Percentiles rank a stretch among this genome's conserved stretches.
These are phyloP conservation scores for Blastocladiella britannica DNA, from an alignment of 192 early-diverging fungal genomes.

Conservation along the genomic window DNA sequence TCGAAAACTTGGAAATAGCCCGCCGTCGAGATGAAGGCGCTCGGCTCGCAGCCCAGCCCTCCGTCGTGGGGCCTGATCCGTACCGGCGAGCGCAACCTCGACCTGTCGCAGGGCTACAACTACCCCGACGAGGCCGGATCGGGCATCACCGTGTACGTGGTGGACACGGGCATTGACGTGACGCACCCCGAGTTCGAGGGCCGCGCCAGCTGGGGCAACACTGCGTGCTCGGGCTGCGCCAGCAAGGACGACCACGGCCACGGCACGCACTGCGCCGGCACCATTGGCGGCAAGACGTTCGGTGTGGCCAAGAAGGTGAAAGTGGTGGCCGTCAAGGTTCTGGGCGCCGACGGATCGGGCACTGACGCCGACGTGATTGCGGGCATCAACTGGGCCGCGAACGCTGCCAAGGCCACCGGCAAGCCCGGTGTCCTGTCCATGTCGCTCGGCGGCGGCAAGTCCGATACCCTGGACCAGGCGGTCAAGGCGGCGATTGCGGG, in stretches of 20 bases:
- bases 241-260: background rate
- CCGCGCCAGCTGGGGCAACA: constrained; percentile 37
- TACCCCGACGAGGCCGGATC: background rate
- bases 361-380: constrained; percentile 17
- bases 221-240: background rate
- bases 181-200: constrained; percentile 49
- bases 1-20: no score
- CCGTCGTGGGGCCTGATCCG: background rate
- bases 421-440: constrained; percentile 2
- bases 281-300: constrained; percentile 32
- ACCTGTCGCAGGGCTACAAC: background rate
- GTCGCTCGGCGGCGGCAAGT: constrained; percentile 8
- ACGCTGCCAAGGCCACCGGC: constrained; percentile 2
- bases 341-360: constrained; percentile 32
- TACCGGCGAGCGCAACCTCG: background rate
- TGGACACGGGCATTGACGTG: constrained; percentile 15
- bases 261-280: constrained; percentile 56
- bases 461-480: constrained; percentile 10
- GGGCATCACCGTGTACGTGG: background rate
- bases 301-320: constrained; percentile 55
- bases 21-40: background rate
- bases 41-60: background rate
- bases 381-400: background rate
- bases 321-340: constrained; percentile 48
- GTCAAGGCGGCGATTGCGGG: constrained; percentile 34